Base-by-base conservation (phyloP, 495 filamentous ascomycete species). In the Pyrenopolyporus hunteri region DNA sequence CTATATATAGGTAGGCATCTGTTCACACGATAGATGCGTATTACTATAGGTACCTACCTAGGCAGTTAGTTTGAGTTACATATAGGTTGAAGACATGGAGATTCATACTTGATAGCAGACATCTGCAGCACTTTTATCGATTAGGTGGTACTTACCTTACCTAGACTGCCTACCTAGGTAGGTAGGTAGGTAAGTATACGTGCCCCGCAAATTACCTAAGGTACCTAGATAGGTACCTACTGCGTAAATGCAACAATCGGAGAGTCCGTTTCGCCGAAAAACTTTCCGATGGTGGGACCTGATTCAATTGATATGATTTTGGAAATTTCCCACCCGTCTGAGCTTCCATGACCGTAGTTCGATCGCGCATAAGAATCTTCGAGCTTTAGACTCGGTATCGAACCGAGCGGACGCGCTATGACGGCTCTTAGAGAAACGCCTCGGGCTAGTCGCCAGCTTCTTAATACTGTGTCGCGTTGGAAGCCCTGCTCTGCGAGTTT, bases 391-490 rank as follows among this genome's bases (percentile, higher is more conserved):
- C 11, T 59, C 26, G 22, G 35, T 55, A 43, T 54, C 19, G 44
- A 43, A 29, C 39, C 29, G 32, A 36, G 25, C 37, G 13, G 40
- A 22, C 28, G 61, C 39, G 37, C 48, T 29, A 71, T 71, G 69
- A 57, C 66, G n/a, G 50, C 66, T 14, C 57, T 71, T 10, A 67
- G 69, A 36, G 69, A 65, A 26, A 57, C 58, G 17, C 66, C 69
- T 26, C 52, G 69, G 19, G 69, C 49, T 40, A 32, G 69, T 14
- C 57, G 57, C 19, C 66, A 65, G 37, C 49, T 69, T 50, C 52
- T 69, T 28, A 35, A 53, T 25, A 40, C 53, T 3, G 35, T 40
- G n/a, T 60, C 66, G 11, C 65, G 36, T 37, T 65, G 53, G 59
- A 59, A 53, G 45, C 57, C 63, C 20, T 62, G 53, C 52, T 22